These are phyloP conservation scores for Aspergillus flavus DNA, from an alignment of 2,329 filamentous ascomycete species.

Conservation along the genomic window DNA sequence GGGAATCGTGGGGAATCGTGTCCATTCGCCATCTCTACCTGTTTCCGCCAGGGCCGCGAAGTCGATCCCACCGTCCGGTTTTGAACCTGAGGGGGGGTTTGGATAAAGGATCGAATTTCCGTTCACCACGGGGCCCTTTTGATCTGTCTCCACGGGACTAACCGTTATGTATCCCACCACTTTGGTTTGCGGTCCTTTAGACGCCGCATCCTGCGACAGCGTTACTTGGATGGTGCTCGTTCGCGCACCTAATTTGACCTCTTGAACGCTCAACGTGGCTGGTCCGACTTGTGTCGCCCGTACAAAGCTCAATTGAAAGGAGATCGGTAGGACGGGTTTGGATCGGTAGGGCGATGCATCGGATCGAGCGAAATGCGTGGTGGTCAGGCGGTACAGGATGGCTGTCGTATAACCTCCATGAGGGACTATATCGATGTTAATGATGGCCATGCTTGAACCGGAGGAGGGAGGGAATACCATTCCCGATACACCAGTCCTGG, in stretches of 20 bases:
- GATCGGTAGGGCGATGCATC: not conserved
- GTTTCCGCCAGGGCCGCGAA: not conserved
- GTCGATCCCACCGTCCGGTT: not conserved
- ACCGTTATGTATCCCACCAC: slow-evolving; percentile 3
- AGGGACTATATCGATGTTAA: not conserved
- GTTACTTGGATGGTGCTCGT: slow-evolving; percentile 4
- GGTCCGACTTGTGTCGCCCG: slow-evolving; percentile 4
- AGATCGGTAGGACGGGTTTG: not conserved
- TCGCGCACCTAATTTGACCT: slow-evolving; percentile 5
- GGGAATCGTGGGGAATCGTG: not conserved
- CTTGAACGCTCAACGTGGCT: not conserved
- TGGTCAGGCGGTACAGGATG: not conserved
- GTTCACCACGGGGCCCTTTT: not conserved
- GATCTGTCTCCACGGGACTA: not conserved
- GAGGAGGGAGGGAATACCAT: not conserved
- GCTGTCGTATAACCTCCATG: slow-evolving; percentile 10
- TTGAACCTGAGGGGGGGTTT: not conserved
- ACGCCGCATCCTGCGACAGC: not conserved
- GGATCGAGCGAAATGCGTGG: not conserved
- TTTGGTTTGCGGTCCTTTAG: not conserved
- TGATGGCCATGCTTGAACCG: not conserved
- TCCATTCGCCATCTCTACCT: not conserved
- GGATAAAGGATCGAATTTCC: not conserved
- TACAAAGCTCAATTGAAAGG: slow-evolving; percentile 3
- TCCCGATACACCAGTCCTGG: slow-evolving; percentile 6